Percentiles rank a stretch among this genome's conserved stretches.
phyloP scores from a whole-genome alignment of 139 green algal genomes.

The Auxenochlorella protothecoides region DNA sequence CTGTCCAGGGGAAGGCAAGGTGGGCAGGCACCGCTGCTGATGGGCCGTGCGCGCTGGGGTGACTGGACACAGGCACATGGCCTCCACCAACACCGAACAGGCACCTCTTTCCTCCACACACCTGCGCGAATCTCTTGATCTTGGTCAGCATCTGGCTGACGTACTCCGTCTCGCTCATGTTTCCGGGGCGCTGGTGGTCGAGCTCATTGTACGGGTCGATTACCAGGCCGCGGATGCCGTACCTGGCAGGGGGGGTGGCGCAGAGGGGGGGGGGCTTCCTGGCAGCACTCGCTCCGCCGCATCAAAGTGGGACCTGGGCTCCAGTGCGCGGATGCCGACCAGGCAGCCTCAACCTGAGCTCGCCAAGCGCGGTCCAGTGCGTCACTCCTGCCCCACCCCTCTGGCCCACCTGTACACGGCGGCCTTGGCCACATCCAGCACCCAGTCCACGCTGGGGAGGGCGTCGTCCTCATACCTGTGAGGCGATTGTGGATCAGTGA shows the following conservation, averaged over 20 bases:
- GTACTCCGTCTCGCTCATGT: slow-evolving; percentile 86
- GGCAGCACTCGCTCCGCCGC: too few species aligned
- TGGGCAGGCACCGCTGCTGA: background rate
- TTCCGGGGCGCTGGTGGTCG: slow-evolving; percentile 51
- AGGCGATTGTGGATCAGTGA: too few species aligned
- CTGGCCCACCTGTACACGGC: slow-evolving; percentile 49
- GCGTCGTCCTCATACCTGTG: slow-evolving; percentile 59
- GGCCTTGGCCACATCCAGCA: slow-evolving; percentile 66
- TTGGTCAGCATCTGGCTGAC: slow-evolving; percentile 88
- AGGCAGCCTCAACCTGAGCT: too few species aligned
- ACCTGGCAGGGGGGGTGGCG: slow-evolving; percentile 16
- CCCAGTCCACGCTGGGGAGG: slow-evolving; percentile 82
- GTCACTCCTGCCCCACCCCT: too few species aligned
- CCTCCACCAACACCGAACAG: too few species aligned
- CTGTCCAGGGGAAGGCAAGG: too few species aligned
- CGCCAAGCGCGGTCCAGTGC: too few species aligned
- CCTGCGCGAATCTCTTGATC: slow-evolving; percentile 51
- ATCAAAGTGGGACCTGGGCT: too few species aligned
- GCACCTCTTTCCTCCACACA: slow-evolving; percentile 11
- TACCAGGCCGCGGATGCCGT: slow-evolving; percentile 88
- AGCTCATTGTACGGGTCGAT: slow-evolving; percentile 99
- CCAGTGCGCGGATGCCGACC: too few species aligned
- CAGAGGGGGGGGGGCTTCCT: too few species aligned
- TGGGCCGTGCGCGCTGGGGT: background rate
- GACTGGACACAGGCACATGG: background rate